Percentiles rank a stretch among this genome's conserved stretches.
phyloP scores from a whole-genome alignment of 805 yeast genomes.

The Starmera caribaea region DNA sequence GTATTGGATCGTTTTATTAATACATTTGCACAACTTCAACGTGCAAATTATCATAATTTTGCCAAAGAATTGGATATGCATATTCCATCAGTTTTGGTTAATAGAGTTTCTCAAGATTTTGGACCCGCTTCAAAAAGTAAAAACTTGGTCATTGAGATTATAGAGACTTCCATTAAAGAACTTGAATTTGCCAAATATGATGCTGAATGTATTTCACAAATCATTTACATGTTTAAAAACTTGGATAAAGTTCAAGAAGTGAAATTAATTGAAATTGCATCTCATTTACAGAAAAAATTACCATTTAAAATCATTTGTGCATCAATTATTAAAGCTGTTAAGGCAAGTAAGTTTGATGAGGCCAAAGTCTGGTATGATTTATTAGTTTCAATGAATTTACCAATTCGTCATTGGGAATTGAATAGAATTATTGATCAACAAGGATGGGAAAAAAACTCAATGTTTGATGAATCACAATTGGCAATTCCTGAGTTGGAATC shows the following conservation, averaged over 20 bases:
- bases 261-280: slow-evolving; percentile 2
- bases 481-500: too few species aligned
- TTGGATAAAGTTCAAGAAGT: background rate
- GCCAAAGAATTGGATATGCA: background rate
- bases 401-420: slow-evolving; percentile 4
- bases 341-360: slow-evolving; percentile 1
- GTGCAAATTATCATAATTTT: background rate
- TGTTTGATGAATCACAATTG: background rate
- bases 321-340: slow-evolving; percentile 3
- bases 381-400: slow-evolving; percentile 1
- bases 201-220: background rate
- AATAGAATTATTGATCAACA: slow-evolving; percentile 2
- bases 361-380: slow-evolving; percentile 7
- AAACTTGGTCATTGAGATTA: background rate
- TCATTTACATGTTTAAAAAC: background rate
- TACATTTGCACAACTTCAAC: too few species aligned
- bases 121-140: background rate
- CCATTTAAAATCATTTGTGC: slow-evolving; percentile 4
- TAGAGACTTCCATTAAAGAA: background rate
- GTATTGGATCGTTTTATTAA: too few species aligned
- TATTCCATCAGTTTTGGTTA: background rate
- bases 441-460: slow-evolving; percentile 4
- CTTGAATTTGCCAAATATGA: background rate
- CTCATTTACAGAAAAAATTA: slow-evolving; percentile 2
- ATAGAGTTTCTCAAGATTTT: background rate